Evolutionary conservation across 192 early-diverging fungal genomes (phyloP), one percentile per base, ranked within the genome.

Genomic region (Irineochytrium annulatum): DNA sequence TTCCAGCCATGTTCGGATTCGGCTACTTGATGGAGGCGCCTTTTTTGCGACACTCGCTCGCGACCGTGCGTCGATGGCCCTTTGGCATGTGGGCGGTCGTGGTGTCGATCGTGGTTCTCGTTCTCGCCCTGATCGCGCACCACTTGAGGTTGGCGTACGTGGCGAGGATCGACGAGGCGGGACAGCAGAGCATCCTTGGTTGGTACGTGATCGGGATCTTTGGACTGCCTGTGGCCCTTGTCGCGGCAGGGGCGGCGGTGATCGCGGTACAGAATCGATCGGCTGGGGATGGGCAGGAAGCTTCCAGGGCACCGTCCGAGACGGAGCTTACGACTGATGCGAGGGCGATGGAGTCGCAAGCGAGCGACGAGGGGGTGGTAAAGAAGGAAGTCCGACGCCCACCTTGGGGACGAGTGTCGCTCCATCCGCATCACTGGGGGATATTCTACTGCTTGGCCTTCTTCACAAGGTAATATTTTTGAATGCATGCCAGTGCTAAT

Each of bases 391-490:
- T 27, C 19, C 19, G 14, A 24, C 19, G 27, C 19, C 16, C 19
- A n/a, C 14, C 14, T n/a, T 52, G 49, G 49, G 49, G 27, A 27
- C 49, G 49, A 16, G 49, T 52, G 1, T n/a, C 19, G 14, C 63
- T 88, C 37, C 88, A 91, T 63, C 60, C 86, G 43, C 89, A 91
- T 63, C 89, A 91, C 58, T 91, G 89, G 89, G 86, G 89, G 59
- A 81, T 91, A 30, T 91, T 91, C 60, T 91, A 90, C 70, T 77
- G 73, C 8, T 68, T 91, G 16, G 86, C 87, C 1, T 91, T 89
- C 54, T 91, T 90, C 57, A 90, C 88, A 1, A 71, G 89, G 22
- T n/a, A n/a, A n/a, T n/a, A n/a, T n/a, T n/a, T n/a, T n/a, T n/a
- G n/a, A n/a, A n/a, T n/a, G n/a, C n/a, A n/a, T n/a, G n/a, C n/a